phyloP scores from a whole-genome alignment of 768 basidiomycete genomes.

The Neoboletus magnificus region DNA sequence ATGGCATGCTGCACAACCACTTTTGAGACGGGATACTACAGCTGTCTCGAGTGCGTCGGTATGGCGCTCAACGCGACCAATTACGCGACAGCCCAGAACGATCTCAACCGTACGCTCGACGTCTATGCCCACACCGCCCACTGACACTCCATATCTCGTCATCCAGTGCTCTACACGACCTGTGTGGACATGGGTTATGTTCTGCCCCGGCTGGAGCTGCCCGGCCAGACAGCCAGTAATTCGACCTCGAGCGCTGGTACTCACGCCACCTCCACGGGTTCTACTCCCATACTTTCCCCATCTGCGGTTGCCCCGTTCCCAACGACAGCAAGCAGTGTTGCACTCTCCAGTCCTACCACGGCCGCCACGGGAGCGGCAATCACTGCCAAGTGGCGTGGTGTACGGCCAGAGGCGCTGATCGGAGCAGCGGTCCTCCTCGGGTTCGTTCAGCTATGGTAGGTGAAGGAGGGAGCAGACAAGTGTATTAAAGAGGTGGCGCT shows the following conservation, averaged over 20 bases:
- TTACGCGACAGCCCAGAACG: slow-evolving; percentile 28
- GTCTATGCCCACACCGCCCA: neutral
- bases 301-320: neutral
- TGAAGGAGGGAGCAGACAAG: neutral
- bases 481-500: neutral
- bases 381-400: neutral
- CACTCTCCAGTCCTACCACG: neutral
- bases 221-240: slow-evolving; percentile 22
- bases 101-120: slow-evolving; percentile 36
- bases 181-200: slow-evolving; percentile 27
- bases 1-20: slow-evolving; percentile 38
- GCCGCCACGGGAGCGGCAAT: neutral
- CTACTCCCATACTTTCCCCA: neutral
- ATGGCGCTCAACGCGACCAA: slow-evolving; percentile 22
- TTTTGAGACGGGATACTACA: slow-evolving; percentile 40
- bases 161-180: slow-evolving; percentile 22
- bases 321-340: neutral
- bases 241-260: slow-evolving; percentile 8
- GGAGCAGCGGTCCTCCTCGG: slow-evolving; percentile 7
- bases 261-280: neutral
- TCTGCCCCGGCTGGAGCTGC: slow-evolving; percentile 21
- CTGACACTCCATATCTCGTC: neutral
- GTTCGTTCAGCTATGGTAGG: slow-evolving; percentile 11
- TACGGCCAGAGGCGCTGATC: neutral
- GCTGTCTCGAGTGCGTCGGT: slow-evolving; percentile 42